These are phyloP conservation scores for Fusarium fracticaudum DNA, from an alignment of 2,329 filamentous ascomycete genomes.

Conservation along the genomic window DNA sequence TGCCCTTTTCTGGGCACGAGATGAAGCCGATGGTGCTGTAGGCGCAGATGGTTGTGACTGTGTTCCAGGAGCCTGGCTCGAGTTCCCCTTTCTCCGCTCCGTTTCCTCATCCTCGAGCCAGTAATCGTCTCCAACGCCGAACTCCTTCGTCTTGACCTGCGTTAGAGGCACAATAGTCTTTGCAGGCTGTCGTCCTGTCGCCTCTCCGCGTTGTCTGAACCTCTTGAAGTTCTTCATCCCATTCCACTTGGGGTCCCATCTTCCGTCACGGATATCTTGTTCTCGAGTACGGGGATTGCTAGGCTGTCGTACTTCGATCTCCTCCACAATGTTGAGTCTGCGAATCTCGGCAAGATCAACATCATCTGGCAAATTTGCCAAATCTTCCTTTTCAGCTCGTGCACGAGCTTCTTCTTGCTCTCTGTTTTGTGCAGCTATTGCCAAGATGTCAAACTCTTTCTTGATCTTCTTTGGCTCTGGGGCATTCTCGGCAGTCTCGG, in stretches of 20 bases:
- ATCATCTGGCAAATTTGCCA: slow-evolving; percentile 64
- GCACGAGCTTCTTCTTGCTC: slow-evolving; percentile 74
- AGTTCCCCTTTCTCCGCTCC: slow-evolving; percentile 45
- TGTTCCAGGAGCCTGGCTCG: slow-evolving; percentile 39
- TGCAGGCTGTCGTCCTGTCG: slow-evolving; percentile 52
- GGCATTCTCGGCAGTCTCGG: slow-evolving; percentile 20
- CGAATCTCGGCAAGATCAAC: slow-evolving; percentile 79
- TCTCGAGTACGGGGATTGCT: slow-evolving; percentile 51
- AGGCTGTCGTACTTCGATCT: slow-evolving; percentile 70
- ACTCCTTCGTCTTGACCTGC: slow-evolving; percentile 75
- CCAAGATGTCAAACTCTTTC: slow-evolving; percentile 74
- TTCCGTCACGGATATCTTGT: slow-evolving; percentile 61
- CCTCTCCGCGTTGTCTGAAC: slow-evolving; percentile 72
- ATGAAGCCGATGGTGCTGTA: slow-evolving; percentile 10
- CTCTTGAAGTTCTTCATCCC: slow-evolving; percentile 96
- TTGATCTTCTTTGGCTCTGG: slow-evolving; percentile 56
- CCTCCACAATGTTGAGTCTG: slow-evolving; percentile 78
- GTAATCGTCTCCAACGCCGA: slow-evolving; percentile 79
- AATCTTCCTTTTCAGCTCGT: slow-evolving; percentile 62
- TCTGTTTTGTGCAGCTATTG: slow-evolving; percentile 68
- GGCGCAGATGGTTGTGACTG: slow-evolving; percentile 24
- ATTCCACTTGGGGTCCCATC: slow-evolving; percentile 93
- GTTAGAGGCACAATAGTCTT: slow-evolving; percentile 75
- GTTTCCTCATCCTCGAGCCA: slow-evolving; percentile 69
- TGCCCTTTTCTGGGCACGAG: slow-evolving; percentile 26